A percentile compares a stretch with the other conserved stretches of the same genome.
Conservation (phyloP, 371 early-diverging fungal species). For the Syncephalis plumigaleata region DNA sequence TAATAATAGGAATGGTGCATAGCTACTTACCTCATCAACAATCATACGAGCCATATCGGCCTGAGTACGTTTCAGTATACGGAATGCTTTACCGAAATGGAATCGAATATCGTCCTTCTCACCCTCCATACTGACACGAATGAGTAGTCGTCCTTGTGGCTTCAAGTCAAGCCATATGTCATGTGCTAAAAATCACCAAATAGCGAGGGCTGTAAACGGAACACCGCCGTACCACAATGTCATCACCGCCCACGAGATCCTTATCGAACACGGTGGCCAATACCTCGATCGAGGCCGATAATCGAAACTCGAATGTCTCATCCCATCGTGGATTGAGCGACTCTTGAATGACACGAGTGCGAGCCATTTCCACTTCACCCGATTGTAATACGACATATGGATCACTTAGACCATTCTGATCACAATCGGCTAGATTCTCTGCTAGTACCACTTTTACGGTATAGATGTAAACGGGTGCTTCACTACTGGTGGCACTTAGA, state of each 20-base stretch:
- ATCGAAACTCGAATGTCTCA: slow-evolving; percentile 62
- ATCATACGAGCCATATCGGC: slow-evolving; percentile 49
- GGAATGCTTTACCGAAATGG: slow-evolving; percentile 74
- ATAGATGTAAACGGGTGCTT: background rate
- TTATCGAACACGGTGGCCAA: slow-evolving; percentile 55
- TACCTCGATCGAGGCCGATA: slow-evolving; percentile 35
- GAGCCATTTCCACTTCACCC: slow-evolving; percentile 29
- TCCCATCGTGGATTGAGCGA: slow-evolving; percentile 82
- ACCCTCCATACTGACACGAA: slow-evolving; percentile 76
- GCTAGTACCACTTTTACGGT: slow-evolving; percentile 35
- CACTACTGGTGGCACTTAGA: background rate
- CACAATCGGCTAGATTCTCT: slow-evolving; percentile 23
- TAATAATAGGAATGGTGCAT: background rate
- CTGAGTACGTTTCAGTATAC: slow-evolving; percentile 50
- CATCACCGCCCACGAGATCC: slow-evolving; percentile 62
- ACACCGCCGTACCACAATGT: slow-evolving; percentile 56
- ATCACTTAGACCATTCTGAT: slow-evolving; percentile 36
- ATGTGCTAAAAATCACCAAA: slow-evolving; percentile 55
- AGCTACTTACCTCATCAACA: slow-evolving; percentile 37
- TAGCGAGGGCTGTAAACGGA: slow-evolving; percentile 36
- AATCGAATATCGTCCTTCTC: slow-evolving; percentile 86
- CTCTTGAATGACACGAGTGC: slow-evolving; percentile 45
- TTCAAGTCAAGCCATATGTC: slow-evolving; percentile 70
- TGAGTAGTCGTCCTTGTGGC: slow-evolving; percentile 62
- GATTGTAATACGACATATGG: slow-evolving; percentile 58